These are phyloP conservation scores for Hura crepitans DNA, from an alignment of 441 rosid genomes.

Conservation along the genomic window DNA sequence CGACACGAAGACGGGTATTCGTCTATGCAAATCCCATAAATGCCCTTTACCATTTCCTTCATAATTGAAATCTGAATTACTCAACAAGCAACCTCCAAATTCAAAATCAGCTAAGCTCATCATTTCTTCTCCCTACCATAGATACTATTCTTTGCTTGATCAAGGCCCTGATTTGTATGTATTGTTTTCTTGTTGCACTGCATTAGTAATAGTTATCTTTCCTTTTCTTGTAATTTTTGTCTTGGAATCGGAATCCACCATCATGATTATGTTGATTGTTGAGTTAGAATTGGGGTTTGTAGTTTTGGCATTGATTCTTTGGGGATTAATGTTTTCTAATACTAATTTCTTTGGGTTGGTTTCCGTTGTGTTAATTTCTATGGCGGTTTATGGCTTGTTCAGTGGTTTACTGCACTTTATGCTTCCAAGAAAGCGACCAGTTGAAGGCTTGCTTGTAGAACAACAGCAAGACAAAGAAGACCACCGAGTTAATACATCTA, in stretches of 20 bases:
- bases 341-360: constrained; percentile 11
- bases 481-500: constrained; percentile 13
- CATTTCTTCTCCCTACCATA: not conserved
- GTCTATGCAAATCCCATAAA: too few relatives aligned
- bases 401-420: constrained; percentile 47
- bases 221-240: constrained; percentile 16
- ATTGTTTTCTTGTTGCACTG: constrained; percentile 3
- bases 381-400: constrained; percentile 40
- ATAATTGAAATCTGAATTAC: too few relatives aligned
- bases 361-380: constrained; percentile 26
- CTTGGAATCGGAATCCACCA: constrained; percentile 18
- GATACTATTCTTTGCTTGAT: constrained; percentile 21
- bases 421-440: constrained; percentile 54
- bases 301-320: constrained; percentile 25
- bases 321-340: constrained; percentile 7
- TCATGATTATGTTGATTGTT: not conserved
- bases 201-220: not conserved
- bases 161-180: constrained; percentile 47
- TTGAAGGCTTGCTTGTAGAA: constrained; percentile 31
- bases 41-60: too few relatives aligned
- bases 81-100: too few relatives aligned
- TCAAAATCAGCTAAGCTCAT: too few relatives aligned
- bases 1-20: too few relatives aligned
- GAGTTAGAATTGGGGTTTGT: constrained; percentile 30
- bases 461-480: constrained; percentile 12